Evolutionary conservation across 225 moss, liverwort and hornwort species (phyloP).

Genomic region (Rhytidiadelphus loreus): DNA sequence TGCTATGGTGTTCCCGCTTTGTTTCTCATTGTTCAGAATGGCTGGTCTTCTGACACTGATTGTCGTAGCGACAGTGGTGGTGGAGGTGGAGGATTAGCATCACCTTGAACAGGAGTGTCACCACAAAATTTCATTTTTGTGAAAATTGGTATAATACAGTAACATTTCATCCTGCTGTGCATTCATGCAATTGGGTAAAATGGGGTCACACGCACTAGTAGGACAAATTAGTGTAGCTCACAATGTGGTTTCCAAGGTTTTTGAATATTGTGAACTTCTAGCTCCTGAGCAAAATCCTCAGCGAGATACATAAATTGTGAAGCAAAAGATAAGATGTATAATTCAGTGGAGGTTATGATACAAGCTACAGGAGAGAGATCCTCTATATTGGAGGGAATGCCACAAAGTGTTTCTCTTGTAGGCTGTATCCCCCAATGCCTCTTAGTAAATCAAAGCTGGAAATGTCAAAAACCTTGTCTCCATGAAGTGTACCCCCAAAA

Average conservation of each 20-base stretch:
- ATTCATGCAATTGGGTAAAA: neutral
- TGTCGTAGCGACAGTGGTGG: too few relatives aligned
- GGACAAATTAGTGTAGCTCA: neutral
- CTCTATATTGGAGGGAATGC: too few relatives aligned
- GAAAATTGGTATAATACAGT: neutral
- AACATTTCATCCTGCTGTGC: neutral
- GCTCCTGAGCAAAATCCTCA: too few relatives aligned
- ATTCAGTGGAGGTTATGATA: too few relatives aligned
- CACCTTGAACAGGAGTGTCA: neutral
- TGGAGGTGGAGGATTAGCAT: neutral
- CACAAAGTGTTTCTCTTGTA: too few relatives aligned
- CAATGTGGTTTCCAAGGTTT: neutral
- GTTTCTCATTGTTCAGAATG: neutral
- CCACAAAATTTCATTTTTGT: neutral
- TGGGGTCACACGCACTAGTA: neutral
- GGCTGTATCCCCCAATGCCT: too few relatives aligned
- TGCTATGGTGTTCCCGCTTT: neutral
- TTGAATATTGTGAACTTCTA: neutral
- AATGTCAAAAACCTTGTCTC: too few relatives aligned
- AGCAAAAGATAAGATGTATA: neutral
- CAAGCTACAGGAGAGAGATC: too few relatives aligned
- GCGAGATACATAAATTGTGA: too few relatives aligned
- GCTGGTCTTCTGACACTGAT: neutral
- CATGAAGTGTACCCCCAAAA: too few relatives aligned
- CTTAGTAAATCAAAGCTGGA: too few relatives aligned